Evolutionary conservation across 2,329 filamentous ascomycete genomes (phyloP).

Genomic region (Xylariaceae sp.): DNA sequence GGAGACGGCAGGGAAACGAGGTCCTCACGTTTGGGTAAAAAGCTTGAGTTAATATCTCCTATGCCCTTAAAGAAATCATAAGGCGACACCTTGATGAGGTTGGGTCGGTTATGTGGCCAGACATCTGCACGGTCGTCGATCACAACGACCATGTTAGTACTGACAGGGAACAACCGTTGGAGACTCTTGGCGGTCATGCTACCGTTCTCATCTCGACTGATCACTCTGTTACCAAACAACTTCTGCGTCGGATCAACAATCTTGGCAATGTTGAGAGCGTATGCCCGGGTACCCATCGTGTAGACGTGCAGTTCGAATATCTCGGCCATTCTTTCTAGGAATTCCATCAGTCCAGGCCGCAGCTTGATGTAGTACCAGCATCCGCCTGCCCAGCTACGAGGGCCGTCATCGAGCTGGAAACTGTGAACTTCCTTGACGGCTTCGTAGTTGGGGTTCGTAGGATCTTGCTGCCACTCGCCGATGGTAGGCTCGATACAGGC

Average conservation of each 20-base stretch:
- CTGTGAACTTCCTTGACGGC: constrained; percentile 82
- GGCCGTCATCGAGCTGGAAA: constrained; percentile 88
- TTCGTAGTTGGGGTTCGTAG: constrained; percentile 81
- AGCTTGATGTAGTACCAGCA: constrained; percentile 99
- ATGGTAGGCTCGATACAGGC: constrained; percentile 95
- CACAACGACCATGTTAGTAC: constrained; percentile 98
- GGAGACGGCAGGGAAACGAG: constrained; percentile 35
- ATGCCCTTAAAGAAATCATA: constrained; percentile 99
- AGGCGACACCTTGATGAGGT: constrained; percentile 88
- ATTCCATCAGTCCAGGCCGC: constrained; percentile 77
- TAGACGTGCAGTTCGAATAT: constrained; percentile 96
- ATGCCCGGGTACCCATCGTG: constrained; percentile 98
- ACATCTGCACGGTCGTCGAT: constrained; percentile 97
- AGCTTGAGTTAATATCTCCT: constrained; percentile 97
- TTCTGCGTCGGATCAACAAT: constrained; percentile 88
- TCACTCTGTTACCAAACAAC: constrained; percentile 88
- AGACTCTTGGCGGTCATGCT: constrained; percentile 87
- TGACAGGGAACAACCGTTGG: constrained; percentile 87
- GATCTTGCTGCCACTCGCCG: constrained; percentile 89
- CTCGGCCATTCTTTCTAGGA: constrained; percentile 51
- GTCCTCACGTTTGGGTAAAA: constrained; percentile 73
- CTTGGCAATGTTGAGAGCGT: constrained; percentile 83
- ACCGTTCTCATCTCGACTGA: constrained; percentile 95
- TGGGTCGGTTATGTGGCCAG: constrained; percentile 83
- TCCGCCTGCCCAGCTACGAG: constrained; percentile 60